Evolutionary conservation across 768 basidiomycete species (phyloP), one percentile per base, ranked within the genome.

Genomic region (Pholiota molesta): DNA sequence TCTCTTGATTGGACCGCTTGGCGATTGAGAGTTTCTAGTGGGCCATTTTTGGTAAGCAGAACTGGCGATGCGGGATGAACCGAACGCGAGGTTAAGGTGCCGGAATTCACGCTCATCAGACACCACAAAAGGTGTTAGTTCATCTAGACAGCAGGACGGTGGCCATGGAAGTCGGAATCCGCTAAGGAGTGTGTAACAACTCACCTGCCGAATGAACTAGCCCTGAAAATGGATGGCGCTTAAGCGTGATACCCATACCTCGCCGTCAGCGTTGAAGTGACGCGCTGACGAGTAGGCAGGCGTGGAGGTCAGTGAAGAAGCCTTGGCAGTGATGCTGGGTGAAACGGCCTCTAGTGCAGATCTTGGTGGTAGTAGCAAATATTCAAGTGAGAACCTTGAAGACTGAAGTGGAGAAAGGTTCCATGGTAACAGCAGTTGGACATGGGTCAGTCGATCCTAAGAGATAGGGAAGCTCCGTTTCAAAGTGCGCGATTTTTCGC

Each of bases 171-270:
- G 69, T 64, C 63, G 60, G 66, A 70, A 70, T 69, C 65, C 61
- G 49, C 65, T 67, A 69, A 66, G 67, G 67, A 71, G 65, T 60
- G 60, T 44, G 23, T 52, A 54, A 90, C 88, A 90, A 87, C 88
- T 90, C 87, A 90, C 87, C 88, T 89, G 88, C 88, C 86, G 87
- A 91, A 91, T 87, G 84, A 89, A 89, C 88, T 89, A 88, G 88
- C 88, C 88, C 87, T 89, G 86, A 90, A 90, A 90, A 90, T 89
- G 87, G 89, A 90, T 90, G 88, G 89, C 87, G 87, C 88, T 90
- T 83, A 88, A 89, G 87, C 83, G 85, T 88, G 83, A 83, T 86
- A 88, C 89, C 89, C 86, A 90, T 85, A 90, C 88, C 85, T 87
- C 86, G 79, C 88, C 86, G 83, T 87, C 82, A 82, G 84, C 78